Conservation (phyloP, 2,329 filamentous ascomycete genomes). For the Sporothrix brunneoviolacea region DNA sequence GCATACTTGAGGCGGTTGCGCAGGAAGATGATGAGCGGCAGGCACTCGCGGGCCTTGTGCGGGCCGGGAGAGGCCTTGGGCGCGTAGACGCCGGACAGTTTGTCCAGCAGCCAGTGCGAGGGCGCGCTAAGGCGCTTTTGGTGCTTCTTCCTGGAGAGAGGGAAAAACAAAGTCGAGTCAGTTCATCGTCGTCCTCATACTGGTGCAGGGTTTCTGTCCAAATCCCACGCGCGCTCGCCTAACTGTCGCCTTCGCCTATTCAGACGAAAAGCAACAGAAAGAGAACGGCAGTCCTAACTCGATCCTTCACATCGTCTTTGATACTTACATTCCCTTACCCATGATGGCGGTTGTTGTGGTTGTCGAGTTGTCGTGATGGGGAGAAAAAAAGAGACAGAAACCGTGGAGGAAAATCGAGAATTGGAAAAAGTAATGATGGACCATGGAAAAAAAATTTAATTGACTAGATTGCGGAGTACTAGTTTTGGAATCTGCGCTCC, state of each 20-base stretch:
- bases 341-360: slow-evolving; percentile 34
- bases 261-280: neutral
- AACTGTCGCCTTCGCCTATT: neutral
- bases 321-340: slow-evolving; percentile 49
- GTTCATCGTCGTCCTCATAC: neutral
- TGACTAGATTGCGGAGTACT: neutral
- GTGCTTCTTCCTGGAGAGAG: slow-evolving; percentile 80
- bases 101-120: slow-evolving; percentile 99
- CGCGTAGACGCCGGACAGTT: slow-evolving; percentile 86
- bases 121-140: slow-evolving; percentile 99
- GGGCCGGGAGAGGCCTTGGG: slow-evolving; percentile 73
- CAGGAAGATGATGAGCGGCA: slow-evolving; percentile 98
- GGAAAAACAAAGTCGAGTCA: neutral
- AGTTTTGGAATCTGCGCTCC: neutral
- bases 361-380: slow-evolving; percentile 29
- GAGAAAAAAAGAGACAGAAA: slow-evolving; percentile 6
- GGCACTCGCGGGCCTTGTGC: slow-evolving; percentile 98
- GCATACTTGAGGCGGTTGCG: slow-evolving; percentile 98
- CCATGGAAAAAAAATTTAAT: slow-evolving; percentile 7
- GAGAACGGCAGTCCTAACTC: neutral
- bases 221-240: too few species aligned
- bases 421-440: neutral
- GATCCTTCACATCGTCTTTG: neutral
- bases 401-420: too few species aligned
- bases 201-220: neutral